Conservation (phyloP, 495 filamentous ascomycete species). For the Trichoderma asperelloides region DNA sequence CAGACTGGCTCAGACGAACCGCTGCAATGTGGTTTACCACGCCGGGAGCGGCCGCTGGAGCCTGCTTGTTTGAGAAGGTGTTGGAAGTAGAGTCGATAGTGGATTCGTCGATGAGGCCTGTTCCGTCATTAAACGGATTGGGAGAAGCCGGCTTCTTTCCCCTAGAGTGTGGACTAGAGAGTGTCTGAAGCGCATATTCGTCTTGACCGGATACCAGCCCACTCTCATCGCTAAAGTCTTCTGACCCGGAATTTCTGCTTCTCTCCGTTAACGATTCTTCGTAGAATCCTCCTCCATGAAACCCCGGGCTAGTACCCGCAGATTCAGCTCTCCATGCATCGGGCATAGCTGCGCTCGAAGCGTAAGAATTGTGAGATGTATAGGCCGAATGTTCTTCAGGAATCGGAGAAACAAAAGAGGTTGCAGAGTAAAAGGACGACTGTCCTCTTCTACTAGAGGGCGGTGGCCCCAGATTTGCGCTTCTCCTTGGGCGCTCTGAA, state of each 20-base stretch:
- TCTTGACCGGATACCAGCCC: constrained; percentile 41
- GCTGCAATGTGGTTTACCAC: background rate
- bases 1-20: background rate
- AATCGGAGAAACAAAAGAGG: constrained; percentile 80
- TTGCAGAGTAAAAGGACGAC: constrained; percentile 63
- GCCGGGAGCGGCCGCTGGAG: background rate
- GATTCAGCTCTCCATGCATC: constrained; percentile 50
- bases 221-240: constrained; percentile 51
- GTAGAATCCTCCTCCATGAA: constrained; percentile 36
- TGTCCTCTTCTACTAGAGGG: constrained; percentile 61
- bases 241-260: constrained; percentile 27
- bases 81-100: constrained; percentile 27
- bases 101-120: constrained; percentile 34
- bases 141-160: background rate
- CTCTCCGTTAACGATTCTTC: constrained; percentile 43
- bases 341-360: constrained; percentile 75
- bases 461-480: constrained; percentile 51
- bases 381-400: constrained; percentile 59
- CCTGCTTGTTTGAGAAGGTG: background rate
- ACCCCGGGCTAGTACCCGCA: constrained; percentile 30
- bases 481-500: constrained; percentile 37
- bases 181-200: background rate
- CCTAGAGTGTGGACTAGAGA: background rate
- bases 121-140: constrained; percentile 27
- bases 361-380: constrained; percentile 59